Conservation (phyloP, 164 flowering plant genomes). For the grape (Vitis vinifera) region DNA sequence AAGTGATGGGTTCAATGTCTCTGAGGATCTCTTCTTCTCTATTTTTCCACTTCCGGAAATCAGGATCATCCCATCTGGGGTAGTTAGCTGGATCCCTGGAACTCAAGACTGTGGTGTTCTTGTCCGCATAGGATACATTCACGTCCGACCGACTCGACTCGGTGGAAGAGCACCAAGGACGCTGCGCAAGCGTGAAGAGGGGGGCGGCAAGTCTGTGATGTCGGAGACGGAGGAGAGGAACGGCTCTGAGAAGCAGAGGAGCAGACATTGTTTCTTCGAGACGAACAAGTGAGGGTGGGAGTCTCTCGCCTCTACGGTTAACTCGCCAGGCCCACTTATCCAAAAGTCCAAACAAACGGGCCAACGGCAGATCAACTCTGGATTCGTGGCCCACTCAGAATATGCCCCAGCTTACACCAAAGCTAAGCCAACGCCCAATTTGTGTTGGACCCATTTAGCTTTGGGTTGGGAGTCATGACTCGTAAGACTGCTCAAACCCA, state of each 20-base stretch:
- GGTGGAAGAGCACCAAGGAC: conserved; percentile 19
- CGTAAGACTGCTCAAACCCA: no score
- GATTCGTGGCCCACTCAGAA: no score
- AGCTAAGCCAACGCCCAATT: no score
- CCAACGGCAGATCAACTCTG: no score
- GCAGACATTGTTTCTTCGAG: conserved; percentile 35
- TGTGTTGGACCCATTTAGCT: no score
- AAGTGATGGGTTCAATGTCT: conserved; percentile 56
- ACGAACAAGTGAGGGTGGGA: background rate
- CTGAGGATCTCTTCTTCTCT: conserved; percentile 59
- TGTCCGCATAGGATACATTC: conserved; percentile 9
- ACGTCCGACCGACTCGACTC: conserved; percentile 20
- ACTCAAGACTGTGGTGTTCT: conserved; percentile 8
- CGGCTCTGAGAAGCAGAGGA: conserved; percentile 35
- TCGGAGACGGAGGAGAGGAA: conserved; percentile 28
- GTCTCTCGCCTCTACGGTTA: no score
- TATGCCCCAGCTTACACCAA: no score
- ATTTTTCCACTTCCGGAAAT: conserved; percentile 63
- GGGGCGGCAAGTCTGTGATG: conserved; percentile 14
- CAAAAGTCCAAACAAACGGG: no score
- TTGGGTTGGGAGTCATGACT: no score
- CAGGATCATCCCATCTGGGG: conserved; percentile 41
- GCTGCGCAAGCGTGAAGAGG: conserved; percentile 5
- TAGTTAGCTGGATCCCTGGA: conserved; percentile 23
- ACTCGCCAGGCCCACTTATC: no score